These are phyloP conservation scores for Remersonia thermophila DNA, from an alignment of 2,329 filamentous ascomycete species.

Conservation along the genomic window DNA sequence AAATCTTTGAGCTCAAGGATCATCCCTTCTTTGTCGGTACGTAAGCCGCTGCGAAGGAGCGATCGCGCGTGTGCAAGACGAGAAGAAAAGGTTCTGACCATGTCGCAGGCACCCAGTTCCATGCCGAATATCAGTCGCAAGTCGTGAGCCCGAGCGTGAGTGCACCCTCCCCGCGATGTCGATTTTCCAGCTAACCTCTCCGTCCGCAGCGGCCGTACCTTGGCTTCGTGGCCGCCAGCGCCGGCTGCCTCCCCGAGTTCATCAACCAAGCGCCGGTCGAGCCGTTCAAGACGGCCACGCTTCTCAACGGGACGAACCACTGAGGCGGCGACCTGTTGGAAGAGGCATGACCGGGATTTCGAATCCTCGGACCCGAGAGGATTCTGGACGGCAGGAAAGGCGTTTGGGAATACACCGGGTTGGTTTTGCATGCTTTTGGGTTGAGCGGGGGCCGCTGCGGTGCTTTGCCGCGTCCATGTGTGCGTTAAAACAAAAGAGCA, in stretches of 20 bases:
- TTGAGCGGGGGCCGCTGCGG: too few species aligned
- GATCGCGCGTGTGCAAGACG: too few species aligned
- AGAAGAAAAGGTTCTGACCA: slow-evolving; percentile 1
- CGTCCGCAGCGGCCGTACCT: slow-evolving; percentile 49
- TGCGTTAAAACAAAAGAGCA: too few species aligned
- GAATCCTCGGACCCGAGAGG: too few species aligned
- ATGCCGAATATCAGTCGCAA: slow-evolving; percentile 59
- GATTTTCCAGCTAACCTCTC: neutral
- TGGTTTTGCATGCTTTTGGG: too few species aligned
- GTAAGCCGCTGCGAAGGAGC: neutral
- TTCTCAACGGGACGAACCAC: slow-evolving; percentile 7
- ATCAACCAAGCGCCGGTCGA: slow-evolving; percentile 17
- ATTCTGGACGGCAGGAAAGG: too few species aligned
- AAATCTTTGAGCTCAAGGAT: slow-evolving; percentile 62
- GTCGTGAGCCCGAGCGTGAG: slow-evolving; percentile 38
- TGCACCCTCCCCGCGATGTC: slow-evolving; percentile 52
- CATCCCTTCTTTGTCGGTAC: slow-evolving; percentile 58
- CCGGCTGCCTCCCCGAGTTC: slow-evolving; percentile 47
- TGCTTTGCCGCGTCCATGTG: too few species aligned
- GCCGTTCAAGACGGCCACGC: slow-evolving; percentile 10
- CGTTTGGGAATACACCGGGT: too few species aligned
- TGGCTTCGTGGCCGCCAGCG: slow-evolving; percentile 70
- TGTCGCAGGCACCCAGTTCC: slow-evolving; percentile 57
- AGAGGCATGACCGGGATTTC: neutral
- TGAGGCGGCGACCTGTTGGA: neutral